Base-by-base conservation (phyloP, 768 basidiomycete species). In the Rhizopogon salebrosus region DNA sequence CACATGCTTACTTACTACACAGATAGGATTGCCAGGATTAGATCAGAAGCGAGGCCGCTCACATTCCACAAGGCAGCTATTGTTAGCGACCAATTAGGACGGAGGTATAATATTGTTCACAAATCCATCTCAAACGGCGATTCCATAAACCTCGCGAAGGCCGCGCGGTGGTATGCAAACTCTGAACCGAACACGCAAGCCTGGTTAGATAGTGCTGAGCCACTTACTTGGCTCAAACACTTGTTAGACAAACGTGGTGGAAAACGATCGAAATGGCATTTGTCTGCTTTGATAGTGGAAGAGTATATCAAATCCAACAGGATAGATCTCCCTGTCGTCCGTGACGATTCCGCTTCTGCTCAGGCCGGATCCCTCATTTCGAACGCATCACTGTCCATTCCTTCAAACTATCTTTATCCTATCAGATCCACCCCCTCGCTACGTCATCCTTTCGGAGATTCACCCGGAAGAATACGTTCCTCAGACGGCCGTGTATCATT, bases 151-250 rank as follows among this genome's bases (percentile, higher is more conserved):
- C 72, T 82, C 7, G 69, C 72, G 18, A 72, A 74, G 39, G 74
- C 82, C 26, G 75, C 73, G 27, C 79, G 76, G 18, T 91, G 89
- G 89, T 80, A 82, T 57, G 64, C 70, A n/a, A 65, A 68, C 27
- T 80, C 81, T 52, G 76, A 79, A 27, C 59, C 67, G 8, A 60
- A 72, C n/a, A 66, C 78, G 8, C 79, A 72, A 53, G 65, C 71
- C n/a, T 72, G 78, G 24, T 62, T 90, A 23, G 85, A 85, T 51
- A 75, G 76, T 49, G 76, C 79, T 0, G 89, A 91, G 61, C 85
- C 88, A 6, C 72, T 86, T 41, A 81, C 82, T 6, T 91, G 88
- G 89, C 68, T 89, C 26, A 85, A 81, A 60, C 85, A 89, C 53
- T 62, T 78, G 56, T 70, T 81, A 43, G 79, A 84, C 42, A 80